Conservation (phyloP, 768 basidiomycete species). For the Boletus eberwhitei region DNA sequence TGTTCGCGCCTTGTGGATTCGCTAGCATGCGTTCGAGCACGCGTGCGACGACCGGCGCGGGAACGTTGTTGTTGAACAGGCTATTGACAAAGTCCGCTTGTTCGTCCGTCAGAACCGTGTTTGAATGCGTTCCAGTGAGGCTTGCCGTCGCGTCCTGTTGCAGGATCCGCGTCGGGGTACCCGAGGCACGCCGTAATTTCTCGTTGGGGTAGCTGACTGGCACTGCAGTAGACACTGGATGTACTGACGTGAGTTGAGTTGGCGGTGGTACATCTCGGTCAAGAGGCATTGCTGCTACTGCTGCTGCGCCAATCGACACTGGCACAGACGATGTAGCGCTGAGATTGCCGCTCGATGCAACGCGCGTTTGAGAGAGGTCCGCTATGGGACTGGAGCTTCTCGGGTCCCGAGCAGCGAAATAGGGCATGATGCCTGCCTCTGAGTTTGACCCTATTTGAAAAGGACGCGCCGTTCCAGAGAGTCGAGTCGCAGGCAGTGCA, state of each 20-base stretch:
- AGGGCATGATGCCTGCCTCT: background rate
- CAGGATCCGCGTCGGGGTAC: background rate
- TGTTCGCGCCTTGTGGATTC: slow-evolving; percentile 15
- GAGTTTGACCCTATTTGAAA: slow-evolving; percentile 9
- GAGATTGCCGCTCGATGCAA: background rate
- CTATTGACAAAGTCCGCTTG: slow-evolving; percentile 27
- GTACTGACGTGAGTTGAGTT: background rate
- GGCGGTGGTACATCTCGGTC: background rate
- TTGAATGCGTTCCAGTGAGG: background rate
- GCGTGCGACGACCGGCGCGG: slow-evolving; percentile 24
- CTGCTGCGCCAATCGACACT: background rate
- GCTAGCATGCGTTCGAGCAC: slow-evolving; percentile 28
- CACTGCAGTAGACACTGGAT: background rate
- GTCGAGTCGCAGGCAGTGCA: background rate
- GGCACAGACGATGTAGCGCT: slow-evolving; percentile 1
- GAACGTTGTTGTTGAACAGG: slow-evolving; percentile 26
- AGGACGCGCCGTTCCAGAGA: slow-evolving; percentile 1
- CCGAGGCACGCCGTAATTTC: slow-evolving; percentile 1
- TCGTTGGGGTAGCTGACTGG: slow-evolving; percentile 9
- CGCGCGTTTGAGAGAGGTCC: background rate
- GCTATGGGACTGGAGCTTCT: background rate
- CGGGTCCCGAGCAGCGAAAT: background rate
- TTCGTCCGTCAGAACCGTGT: slow-evolving; percentile 14
- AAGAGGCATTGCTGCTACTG: background rate
- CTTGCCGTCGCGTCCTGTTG: background rate